Evolutionary conservation across 495 filamentous ascomycete species (phyloP).

Genomic region (Tuber aestivum): DNA sequence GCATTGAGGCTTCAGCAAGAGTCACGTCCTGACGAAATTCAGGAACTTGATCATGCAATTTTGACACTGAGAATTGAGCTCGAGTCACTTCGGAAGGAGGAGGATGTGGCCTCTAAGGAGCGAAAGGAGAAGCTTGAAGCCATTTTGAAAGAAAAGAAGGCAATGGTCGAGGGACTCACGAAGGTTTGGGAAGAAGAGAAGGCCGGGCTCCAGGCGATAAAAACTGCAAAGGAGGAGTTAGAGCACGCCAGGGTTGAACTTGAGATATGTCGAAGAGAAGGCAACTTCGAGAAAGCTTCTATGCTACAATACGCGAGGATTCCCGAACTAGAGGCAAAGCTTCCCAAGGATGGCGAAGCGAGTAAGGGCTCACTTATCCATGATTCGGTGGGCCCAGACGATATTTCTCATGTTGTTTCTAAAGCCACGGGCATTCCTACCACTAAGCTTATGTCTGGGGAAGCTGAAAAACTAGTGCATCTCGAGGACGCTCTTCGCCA

Average conservation of each 20-base stretch:
- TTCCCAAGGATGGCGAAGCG: constrained; percentile 67
- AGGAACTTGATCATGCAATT: constrained; percentile 83
- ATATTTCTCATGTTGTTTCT: constrained; percentile 88
- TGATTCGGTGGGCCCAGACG: constrained; percentile 86
- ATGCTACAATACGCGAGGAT: constrained; percentile 83
- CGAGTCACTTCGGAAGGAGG: constrained; percentile 91
- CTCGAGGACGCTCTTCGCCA: constrained; percentile 89
- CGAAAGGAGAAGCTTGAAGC: constrained; percentile 77
- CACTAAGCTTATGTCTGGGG: constrained; percentile 81
- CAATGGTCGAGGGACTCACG: constrained; percentile 60
- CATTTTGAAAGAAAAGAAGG: constrained; percentile 66
- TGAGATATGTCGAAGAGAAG: constrained; percentile 78
- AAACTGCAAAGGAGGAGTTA: constrained; percentile 74
- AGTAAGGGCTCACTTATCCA: constrained; percentile 64
- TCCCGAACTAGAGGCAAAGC: constrained; percentile 66
- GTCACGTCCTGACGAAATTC: constrained; percentile 89
- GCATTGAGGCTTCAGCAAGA: constrained; percentile 88
- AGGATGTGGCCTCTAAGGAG: constrained; percentile 77
- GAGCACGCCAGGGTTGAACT: constrained; percentile 79
- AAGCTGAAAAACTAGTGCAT: constrained; percentile 81
- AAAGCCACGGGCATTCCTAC: constrained; percentile 88
- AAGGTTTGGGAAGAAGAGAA: constrained; percentile 87
- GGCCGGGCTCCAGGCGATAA: constrained; percentile 73
- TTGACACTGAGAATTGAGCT: constrained; percentile 97
- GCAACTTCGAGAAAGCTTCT: constrained; percentile 83